Evolutionary conservation across 2,329 filamentous ascomycete species (phyloP), one percentile per base, ranked within the genome.

Genomic region (Sclerotinia glacialis): DNA sequence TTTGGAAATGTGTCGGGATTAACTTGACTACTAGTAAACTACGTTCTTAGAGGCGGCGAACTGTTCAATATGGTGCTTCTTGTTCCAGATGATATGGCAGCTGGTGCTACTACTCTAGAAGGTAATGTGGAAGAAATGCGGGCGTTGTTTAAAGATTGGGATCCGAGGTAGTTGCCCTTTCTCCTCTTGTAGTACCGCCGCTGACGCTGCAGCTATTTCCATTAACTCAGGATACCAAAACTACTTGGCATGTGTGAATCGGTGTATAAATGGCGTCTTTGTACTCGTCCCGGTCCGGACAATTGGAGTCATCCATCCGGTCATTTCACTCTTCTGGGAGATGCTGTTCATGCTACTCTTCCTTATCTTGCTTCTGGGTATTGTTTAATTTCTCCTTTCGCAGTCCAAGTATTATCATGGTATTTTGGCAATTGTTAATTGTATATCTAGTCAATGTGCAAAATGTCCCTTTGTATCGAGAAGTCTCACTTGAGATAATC

Each of bases 311-410:
- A 88, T 69, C 76, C 81, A 0, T 83, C 80, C 0, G 85, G 81
- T 0, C 78, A 83, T 0, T 86, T 87, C 71, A 83, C 84, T 0
- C 80, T 89, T 72, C 78, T 89, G 0, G 87, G 87, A 0, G 87
- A 89, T 71, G 84, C 86, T 0, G 85, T 86, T 2, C 86, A 89
- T 69, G 86, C 87, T 0, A 89, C 85, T 0, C 78, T 89, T 0
- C 87, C 87, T 0, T 89, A 89, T 72, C 78, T 87, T 0, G 84
- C 85, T 2, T 80, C 78, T 8, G 81, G 58, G 58, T 60, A 60
- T 63, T 21, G 14, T 46, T 7, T 6, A 4, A 6, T 59, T 56
- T 47, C 12, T 34, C 3, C 23, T 5, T 44, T 56, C n/a, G 7
- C 14, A 34, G 4, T 34, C 5, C 12, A 5, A 4, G 2, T 3